These are phyloP conservation scores for Chenopodium formosanum DNA, from an alignment of 148 eudicot genomes.

Conservation along the genomic window DNA sequence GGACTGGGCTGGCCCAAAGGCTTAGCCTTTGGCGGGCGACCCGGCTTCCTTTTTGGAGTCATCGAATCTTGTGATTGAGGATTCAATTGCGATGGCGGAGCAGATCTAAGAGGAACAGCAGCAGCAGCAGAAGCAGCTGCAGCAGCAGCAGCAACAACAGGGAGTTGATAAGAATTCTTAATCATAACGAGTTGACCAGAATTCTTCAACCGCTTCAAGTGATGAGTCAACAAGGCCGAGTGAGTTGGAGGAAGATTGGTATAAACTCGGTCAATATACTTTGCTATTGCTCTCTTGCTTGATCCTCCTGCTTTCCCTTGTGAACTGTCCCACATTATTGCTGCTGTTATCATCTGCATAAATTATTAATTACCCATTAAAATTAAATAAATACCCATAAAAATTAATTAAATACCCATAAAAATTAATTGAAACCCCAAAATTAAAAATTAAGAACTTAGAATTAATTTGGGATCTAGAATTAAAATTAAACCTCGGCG, in stretches of 20 bases:
- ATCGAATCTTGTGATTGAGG: slow-evolving; percentile 15
- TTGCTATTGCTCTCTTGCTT: slow-evolving; percentile 56
- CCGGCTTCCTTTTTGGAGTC: slow-evolving; percentile 46
- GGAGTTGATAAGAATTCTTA: slow-evolving; percentile 61
- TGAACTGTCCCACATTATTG: slow-evolving; percentile 42
- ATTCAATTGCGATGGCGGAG: not conserved
- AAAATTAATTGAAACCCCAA: not conserved
- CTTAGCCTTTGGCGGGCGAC: slow-evolving; percentile 63
- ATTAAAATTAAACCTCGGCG: slow-evolving; percentile 25
- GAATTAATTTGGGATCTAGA: not conserved
- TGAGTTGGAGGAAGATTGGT: slow-evolving; percentile 61
- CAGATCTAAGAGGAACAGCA: slow-evolving; percentile 15
- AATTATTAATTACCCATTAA: not conserved
- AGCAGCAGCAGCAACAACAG: slow-evolving; percentile 3
- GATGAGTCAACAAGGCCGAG: slow-evolving; percentile 62
- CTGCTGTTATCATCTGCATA: slow-evolving; percentile 61
- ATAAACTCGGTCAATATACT: slow-evolving; percentile 55
- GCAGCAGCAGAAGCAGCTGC: not conserved
- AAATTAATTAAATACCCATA: not conserved
- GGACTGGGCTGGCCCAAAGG: not conserved
- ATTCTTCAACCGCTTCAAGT: slow-evolving; percentile 49
- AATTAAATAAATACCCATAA: not conserved
- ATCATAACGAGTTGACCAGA: slow-evolving; percentile 52
- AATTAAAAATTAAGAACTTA: not conserved
- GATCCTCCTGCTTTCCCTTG: slow-evolving; percentile 51